A percentile compares a stretch with the other conserved stretches of the same genome.
These are phyloP conservation scores for Gentiana dahurica DNA, from an alignment of 257 asterid species.

Conservation along the genomic window DNA sequence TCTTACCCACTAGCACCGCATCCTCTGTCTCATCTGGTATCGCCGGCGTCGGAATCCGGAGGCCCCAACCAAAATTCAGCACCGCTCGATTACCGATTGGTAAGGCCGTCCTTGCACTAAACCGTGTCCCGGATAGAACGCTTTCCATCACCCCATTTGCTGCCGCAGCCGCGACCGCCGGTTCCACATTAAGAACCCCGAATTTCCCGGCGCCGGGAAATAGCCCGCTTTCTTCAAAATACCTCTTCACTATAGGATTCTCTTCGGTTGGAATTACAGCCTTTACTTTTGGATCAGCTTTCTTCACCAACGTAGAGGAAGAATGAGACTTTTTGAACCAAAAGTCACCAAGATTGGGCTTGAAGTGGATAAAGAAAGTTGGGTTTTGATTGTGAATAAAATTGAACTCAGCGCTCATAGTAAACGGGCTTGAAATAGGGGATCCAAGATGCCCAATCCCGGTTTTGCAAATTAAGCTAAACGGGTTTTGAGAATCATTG, in stretches of 20 bases:
- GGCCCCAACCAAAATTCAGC: slow-evolving; percentile 81
- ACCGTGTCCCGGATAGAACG: slow-evolving; percentile 37
- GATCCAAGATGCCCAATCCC: slow-evolving; percentile 86
- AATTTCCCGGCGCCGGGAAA: slow-evolving; percentile 28
- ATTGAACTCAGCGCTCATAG: slow-evolving; percentile 88
- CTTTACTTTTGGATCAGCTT: slow-evolving; percentile 19
- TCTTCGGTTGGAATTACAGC: slow-evolving; percentile 15
- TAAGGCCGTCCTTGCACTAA: slow-evolving; percentile 59
- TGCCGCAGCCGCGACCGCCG: slow-evolving; percentile 40
- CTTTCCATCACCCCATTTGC: slow-evolving; percentile 45
- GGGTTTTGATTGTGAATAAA: slow-evolving; percentile 60
- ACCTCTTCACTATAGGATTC: slow-evolving; percentile 17
- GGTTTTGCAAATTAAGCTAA: slow-evolving; percentile 67
- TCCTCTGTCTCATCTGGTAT: slow-evolving; percentile 30
- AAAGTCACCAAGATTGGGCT: slow-evolving; percentile 80
- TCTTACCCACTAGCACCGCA: slow-evolving; percentile 35
- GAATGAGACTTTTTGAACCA: slow-evolving; percentile 53
- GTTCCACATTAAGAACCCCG: slow-evolving; percentile 14
- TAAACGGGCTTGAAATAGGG: slow-evolving; percentile 65
- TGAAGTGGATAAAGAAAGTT: slow-evolving; percentile 71
- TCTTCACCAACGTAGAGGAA: slow-evolving; percentile 33
- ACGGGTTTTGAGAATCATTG: slow-evolving; percentile 63
- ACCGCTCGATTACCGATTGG: slow-evolving; percentile 47
- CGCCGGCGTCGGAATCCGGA: slow-evolving; percentile 50
- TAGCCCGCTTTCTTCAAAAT: slow-evolving; percentile 18